Conservation (phyloP, 2,329 filamentous ascomycete genomes). For the Pseudonectria buxi region DNA sequence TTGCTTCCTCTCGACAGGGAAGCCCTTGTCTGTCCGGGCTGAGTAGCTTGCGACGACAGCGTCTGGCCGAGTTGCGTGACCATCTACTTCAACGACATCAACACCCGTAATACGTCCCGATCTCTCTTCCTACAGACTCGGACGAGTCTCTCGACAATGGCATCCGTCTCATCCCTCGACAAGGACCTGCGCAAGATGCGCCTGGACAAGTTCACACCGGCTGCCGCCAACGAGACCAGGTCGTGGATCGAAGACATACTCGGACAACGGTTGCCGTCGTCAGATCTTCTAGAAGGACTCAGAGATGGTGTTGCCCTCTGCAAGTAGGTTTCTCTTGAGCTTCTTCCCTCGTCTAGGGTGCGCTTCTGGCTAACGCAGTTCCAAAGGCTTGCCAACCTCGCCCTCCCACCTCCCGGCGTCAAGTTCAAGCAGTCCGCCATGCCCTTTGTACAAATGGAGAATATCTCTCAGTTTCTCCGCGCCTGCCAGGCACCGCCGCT, state of each 20-base stretch:
- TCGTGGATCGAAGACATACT: slow-evolving; percentile 80
- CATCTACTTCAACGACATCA: too few relatives aligned
- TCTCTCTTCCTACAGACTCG: too few relatives aligned
- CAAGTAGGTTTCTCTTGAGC: slow-evolving; percentile 55
- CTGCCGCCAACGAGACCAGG: slow-evolving; percentile 77
- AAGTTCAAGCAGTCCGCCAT: slow-evolving; percentile 88
- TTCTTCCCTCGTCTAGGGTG: background rate
- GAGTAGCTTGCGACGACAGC: too few relatives aligned
- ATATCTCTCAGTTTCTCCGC: slow-evolving; percentile 90
- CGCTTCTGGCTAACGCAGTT: slow-evolving; percentile 5
- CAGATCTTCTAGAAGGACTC: slow-evolving; percentile 76
- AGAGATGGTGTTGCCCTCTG: slow-evolving; percentile 91
- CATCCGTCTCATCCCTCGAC: slow-evolving; percentile 87
- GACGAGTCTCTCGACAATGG: slow-evolving; percentile 56
- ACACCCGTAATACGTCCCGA: too few relatives aligned
- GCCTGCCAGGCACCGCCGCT: slow-evolving; percentile 81
- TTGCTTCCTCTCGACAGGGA: too few relatives aligned
- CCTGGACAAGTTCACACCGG: slow-evolving; percentile 85
- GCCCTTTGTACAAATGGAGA: slow-evolving; percentile 99
- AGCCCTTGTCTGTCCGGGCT: too few relatives aligned
- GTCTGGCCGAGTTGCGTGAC: too few relatives aligned
- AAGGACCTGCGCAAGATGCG: slow-evolving; percentile 93
- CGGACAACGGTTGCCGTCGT: slow-evolving; percentile 62
- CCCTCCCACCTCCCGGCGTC: slow-evolving; percentile 67
- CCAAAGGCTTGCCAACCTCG: slow-evolving; percentile 72